Conservation (phyloP, 805 yeast species). For the Ogataea chonburiensis region DNA sequence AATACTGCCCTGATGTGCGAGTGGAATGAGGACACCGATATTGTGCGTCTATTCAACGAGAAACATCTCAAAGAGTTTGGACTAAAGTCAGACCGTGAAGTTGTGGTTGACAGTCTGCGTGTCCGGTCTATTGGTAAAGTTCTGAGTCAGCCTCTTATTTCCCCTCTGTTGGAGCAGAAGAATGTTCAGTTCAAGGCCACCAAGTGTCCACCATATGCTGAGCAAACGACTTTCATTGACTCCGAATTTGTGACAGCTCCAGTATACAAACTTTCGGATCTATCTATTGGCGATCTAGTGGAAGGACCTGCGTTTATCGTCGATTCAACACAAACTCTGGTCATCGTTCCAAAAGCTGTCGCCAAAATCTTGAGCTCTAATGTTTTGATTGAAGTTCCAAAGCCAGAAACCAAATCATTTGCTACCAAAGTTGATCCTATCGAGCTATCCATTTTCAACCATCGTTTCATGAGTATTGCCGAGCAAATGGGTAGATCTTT, state of each 20-base stretch:
- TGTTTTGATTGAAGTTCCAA: conserved; percentile 28
- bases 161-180: conserved; percentile 7
- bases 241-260: conserved; percentile 48
- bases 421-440: conserved; percentile 42
- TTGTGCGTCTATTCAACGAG: conserved; percentile 44
- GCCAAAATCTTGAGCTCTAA: conserved; percentile 35
- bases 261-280: conserved; percentile 50
- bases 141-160: conserved; percentile 28
- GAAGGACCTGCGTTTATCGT: conserved; percentile 45
- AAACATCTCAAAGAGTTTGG: conserved; percentile 73
- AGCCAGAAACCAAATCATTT: conserved; percentile 33
- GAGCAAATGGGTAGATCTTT: conserved; percentile 48
- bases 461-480: conserved; percentile 51
- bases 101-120: conserved; percentile 67
- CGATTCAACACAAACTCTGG: conserved; percentile 38
- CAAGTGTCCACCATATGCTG: conserved; percentile 51
- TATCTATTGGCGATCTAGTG: conserved; percentile 50
- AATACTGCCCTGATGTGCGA: conserved; percentile 78
- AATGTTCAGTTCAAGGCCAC: conserved; percentile 26
- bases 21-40: conserved; percentile 29
- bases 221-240: conserved; percentile 30
- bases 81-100: conserved; percentile 50
- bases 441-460: conserved; percentile 43
- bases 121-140: conserved; percentile 68
- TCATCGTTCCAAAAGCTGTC: conserved; percentile 33